Evolutionary conservation across 805 yeast genomes (phyloP).

Genomic region (Clavispora carvajalis): DNA sequence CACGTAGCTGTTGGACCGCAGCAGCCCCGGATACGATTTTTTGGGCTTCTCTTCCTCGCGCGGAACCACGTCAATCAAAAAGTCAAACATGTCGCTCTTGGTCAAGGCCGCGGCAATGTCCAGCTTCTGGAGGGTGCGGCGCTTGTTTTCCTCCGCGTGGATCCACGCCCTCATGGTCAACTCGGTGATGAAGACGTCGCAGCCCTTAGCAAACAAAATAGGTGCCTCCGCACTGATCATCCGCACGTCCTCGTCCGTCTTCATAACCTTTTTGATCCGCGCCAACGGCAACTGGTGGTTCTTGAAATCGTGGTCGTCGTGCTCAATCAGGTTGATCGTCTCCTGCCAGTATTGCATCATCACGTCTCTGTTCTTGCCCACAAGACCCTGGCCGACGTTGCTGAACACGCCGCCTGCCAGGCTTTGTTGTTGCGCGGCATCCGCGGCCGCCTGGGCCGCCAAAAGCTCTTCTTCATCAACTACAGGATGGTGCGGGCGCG

Average conservation of each 20-base stretch:
- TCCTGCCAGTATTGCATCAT: conserved; percentile 99
- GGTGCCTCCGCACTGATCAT: conserved; percentile 99
- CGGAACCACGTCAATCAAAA: conserved; percentile 92
- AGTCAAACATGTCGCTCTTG: conserved; percentile 95
- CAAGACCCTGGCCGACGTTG: conserved; percentile 72
- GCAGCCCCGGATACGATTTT: conserved; percentile 21
- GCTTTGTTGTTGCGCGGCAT: conserved; percentile 39
- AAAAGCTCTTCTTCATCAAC: conserved; percentile 39
- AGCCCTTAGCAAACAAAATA: conserved; percentile 93
- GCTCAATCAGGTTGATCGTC: conserved; percentile 86
- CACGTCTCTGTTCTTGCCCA: conserved; percentile 59
- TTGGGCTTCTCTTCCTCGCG: conserved; percentile 71
- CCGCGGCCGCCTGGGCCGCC: conserved; percentile 44
- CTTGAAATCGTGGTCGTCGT: conserved; percentile 84
- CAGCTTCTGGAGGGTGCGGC: conserved; percentile 88
- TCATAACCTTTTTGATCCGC: conserved; percentile 95
- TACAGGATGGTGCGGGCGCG: conserved; percentile 9
- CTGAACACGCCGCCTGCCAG: conserved; percentile 62
- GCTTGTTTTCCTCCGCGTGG: conserved; percentile 93
- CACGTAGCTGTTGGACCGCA: conserved; percentile 18
- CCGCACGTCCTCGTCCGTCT: conserved; percentile 92
- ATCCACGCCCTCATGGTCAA: conserved; percentile 99
- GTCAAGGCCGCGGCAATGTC: conserved; percentile 95
- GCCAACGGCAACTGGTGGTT: conserved; percentile 94
- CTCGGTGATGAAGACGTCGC: conserved; percentile 95